Conservation (phyloP, 2,329 filamentous ascomycete species). For the Fusarium albosuccineum region DNA sequence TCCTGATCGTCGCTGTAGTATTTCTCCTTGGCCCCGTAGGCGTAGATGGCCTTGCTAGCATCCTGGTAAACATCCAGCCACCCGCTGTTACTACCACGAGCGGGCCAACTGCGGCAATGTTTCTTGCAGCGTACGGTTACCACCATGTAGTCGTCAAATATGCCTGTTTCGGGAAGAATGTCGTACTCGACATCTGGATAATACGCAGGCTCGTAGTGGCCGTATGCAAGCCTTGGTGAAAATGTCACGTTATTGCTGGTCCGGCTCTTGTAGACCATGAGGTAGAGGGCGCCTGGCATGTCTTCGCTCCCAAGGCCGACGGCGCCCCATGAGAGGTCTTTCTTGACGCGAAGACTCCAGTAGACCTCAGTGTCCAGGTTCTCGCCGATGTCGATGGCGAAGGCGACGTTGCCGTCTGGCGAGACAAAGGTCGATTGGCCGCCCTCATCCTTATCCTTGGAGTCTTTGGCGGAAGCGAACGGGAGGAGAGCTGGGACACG, state of each 20-base stretch:
- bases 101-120: conserved; percentile 65
- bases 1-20: conserved; percentile 57
- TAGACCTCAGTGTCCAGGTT: conserved; percentile 62
- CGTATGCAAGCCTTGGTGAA: conserved; percentile 65
- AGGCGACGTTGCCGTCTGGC: conserved; percentile 58
- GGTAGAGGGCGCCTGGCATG: conserved; percentile 66
- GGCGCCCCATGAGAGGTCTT: conserved; percentile 63
- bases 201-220: conserved; percentile 66
- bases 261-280: conserved; percentile 66
- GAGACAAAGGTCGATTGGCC: conserved; percentile 61
- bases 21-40: conserved; percentile 62
- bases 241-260: conserved; percentile 65
- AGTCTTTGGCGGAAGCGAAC: conserved; percentile 41
- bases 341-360: conserved; percentile 65
- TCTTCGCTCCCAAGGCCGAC: conserved; percentile 66
- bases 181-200: conserved; percentile 59
- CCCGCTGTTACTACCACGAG: conserved; percentile 50
- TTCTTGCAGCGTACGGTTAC: conserved; percentile 64
- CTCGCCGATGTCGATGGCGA: conserved; percentile 64
- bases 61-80: conserved; percentile 64
- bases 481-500: conserved; percentile 41
- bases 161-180: conserved; percentile 61
- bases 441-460: conserved; percentile 39
- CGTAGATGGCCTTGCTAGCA: conserved; percentile 67
- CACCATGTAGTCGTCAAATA: conserved; percentile 60